Conservation (phyloP, 805 yeast species). For the Hanseniaspora valbyensis region DNA sequence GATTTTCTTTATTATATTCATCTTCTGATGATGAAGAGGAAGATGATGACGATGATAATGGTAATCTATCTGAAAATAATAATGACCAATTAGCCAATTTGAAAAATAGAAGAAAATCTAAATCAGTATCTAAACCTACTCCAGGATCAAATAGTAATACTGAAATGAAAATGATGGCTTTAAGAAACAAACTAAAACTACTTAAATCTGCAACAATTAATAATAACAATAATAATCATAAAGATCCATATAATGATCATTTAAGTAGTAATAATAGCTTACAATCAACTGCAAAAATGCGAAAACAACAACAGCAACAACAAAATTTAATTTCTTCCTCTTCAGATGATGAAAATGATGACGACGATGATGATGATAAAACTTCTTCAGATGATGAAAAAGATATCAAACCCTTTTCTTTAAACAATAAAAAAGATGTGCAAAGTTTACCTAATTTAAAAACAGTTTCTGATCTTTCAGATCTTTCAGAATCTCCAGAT, state of each 20-base stretch:
- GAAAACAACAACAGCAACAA: neutral
- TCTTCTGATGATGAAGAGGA: constrained; percentile 24
- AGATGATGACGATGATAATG: constrained; percentile 20
- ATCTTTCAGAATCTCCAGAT: neutral
- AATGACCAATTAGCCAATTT: constrained; percentile 19
- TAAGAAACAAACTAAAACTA: constrained; percentile 26
- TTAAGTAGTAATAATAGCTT: neutral
- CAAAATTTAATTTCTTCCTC: neutral
- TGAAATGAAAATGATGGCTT: constrained; percentile 8
- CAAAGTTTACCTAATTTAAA: too few species aligned
- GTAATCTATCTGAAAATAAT: too few species aligned
- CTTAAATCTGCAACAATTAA: constrained; percentile 20
- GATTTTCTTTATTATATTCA: constrained; percentile 37
- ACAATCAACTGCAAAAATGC: neutral
- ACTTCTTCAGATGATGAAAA: constrained; percentile 33
- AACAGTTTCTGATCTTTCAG: neutral
- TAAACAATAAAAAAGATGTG: neutral
- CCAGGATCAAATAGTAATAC: constrained; percentile 8
- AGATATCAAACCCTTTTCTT: neutral
- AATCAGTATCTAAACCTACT: constrained; percentile 11
- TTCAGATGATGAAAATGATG: constrained; percentile 17
- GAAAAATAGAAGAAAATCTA: constrained; percentile 15
- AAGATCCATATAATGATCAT: constrained; percentile 7
- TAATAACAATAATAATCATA: constrained; percentile 35
- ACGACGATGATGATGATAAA: constrained; percentile 40